A percentile compares a stretch with the other conserved stretches of the same genome.
Evolutionary conservation across 352 stramenopile genomes (phyloP).

Genomic region (Globisporangium apiculatum): DNA sequence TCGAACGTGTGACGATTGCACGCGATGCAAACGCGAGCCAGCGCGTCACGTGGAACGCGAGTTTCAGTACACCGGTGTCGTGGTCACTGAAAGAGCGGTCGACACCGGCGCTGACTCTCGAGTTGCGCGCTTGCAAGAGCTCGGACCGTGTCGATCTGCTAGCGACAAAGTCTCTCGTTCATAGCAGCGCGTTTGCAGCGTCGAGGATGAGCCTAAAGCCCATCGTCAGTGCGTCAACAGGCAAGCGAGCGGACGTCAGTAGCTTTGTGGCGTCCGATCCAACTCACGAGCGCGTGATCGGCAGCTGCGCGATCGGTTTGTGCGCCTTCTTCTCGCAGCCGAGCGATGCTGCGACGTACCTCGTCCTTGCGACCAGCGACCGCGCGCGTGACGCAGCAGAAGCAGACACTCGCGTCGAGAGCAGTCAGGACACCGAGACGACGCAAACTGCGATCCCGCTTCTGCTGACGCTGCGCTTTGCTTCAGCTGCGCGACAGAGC

Average conservation of each 20-base stretch:
- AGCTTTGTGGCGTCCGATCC: no score
- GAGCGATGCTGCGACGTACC: neutral
- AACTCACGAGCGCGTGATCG: neutral
- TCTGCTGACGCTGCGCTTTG: conserved; percentile 1
- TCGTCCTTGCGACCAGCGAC: conserved; percentile 4
- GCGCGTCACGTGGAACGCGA: conserved; percentile 4
- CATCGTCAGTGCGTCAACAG: neutral
- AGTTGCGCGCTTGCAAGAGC: neutral
- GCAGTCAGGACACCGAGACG: no score
- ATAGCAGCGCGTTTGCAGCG: neutral
- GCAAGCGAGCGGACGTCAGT: neutral
- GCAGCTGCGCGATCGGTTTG: neutral
- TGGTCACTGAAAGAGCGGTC: conserved; percentile 9
- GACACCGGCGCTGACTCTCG: neutral
- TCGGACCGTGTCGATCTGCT: neutral
- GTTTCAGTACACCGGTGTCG: neutral
- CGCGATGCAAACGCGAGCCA: neutral
- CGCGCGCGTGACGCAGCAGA: neutral
- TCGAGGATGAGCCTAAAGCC: neutral
- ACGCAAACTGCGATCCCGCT: conserved; percentile 2
- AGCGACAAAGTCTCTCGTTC: neutral
- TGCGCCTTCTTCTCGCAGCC: conserved; percentile 7
- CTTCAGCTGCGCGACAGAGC: neutral
- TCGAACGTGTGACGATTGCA: neutral
- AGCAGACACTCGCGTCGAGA: neutral